These are phyloP conservation scores for Lentinula detonsa DNA, from an alignment of 768 basidiomycete species.

Conservation along the genomic window DNA sequence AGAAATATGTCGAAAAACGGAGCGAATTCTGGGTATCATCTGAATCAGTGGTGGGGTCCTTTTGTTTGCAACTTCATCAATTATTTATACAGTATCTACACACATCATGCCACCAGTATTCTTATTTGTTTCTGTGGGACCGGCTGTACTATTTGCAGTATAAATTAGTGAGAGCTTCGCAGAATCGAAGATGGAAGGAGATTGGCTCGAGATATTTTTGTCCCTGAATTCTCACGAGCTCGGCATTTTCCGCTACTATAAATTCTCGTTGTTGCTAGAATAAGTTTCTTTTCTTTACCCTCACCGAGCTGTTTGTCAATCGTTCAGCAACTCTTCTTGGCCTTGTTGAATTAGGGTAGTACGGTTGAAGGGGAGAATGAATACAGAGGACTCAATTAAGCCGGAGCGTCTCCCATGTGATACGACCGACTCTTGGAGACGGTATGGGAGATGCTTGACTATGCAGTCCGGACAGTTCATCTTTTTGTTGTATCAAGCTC, in stretches of 20 bases:
- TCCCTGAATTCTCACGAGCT: background rate
- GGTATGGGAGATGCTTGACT: conserved; percentile 66
- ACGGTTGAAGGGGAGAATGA: conserved; percentile 34
- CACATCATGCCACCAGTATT: background rate
- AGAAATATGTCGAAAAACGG: conserved; percentile 31
- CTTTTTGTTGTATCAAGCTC: background rate
- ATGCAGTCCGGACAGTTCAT: conserved; percentile 55
- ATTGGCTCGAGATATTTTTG: background rate
- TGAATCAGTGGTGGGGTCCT: background rate
- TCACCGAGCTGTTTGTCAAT: conserved; percentile 18
- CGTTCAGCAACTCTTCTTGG: conserved; percentile 11
- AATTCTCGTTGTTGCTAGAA: background rate
- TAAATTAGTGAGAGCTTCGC: background rate
- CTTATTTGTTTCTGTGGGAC: background rate
- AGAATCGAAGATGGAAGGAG: background rate
- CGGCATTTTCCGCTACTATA: background rate
- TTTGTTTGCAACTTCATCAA: background rate
- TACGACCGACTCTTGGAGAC: conserved; percentile 28
- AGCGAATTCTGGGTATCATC: conserved; percentile 30
- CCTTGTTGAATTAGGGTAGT: conserved; percentile 46
- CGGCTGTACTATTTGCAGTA: background rate
- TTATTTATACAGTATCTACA: background rate
- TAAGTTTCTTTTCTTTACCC: conserved; percentile 20
- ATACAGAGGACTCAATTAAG: conserved; percentile 63
- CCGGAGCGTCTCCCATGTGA: conserved; percentile 57